Base-by-base conservation (phyloP, 805 yeast species). In the Candida morakotiae region DNA sequence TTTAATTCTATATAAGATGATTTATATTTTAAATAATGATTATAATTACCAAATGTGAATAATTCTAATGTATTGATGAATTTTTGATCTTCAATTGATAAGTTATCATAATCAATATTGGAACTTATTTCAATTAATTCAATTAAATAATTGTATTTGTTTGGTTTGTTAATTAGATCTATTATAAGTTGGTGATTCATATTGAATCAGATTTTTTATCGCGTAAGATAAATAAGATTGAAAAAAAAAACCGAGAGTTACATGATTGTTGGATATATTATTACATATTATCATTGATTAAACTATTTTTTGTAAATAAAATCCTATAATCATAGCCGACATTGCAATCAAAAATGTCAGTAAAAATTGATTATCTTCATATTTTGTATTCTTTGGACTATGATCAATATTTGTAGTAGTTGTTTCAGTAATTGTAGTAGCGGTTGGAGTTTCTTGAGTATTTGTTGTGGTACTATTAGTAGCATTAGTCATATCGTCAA, bases 1-100 rank as follows among this genome's bases (percentile, higher is more conserved):
- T 37, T 37, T 7, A 34, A 17, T 53, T 37, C 44, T 7, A 54
- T 30, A 37, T 29, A 61, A 4, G 43, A 30, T 1, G 22, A 31
- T 14, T 34, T 33, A 38, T 60, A 47, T 34, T 46, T 35, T 6
- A 41, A 25, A 40, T 61, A 64, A 29, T 54, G 53, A 3, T 42
- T 38, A 20, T 49, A 48, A 33, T 52, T 53, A 2, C 73, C 73
- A 43, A 60, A 65, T 2, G 69, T 49, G 42, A 64, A 66, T 22
- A 67, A 51, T 48, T 67, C 73, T 5, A 61, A 23, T 4, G 66
- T 60, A 34, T 58, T 58, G 8, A 46, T 37, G 19, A 25, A 16
- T 24, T 35, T 29, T 21, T 39, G 22, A 18, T 39, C 35, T 15
- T 30, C 38, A 14, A 9, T 9, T 3, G 26, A 15, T 9, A 22